These are phyloP conservation scores for Heterobasidion occidentale DNA, from an alignment of 1,284 basidiomycete species.

Conservation along the genomic window DNA sequence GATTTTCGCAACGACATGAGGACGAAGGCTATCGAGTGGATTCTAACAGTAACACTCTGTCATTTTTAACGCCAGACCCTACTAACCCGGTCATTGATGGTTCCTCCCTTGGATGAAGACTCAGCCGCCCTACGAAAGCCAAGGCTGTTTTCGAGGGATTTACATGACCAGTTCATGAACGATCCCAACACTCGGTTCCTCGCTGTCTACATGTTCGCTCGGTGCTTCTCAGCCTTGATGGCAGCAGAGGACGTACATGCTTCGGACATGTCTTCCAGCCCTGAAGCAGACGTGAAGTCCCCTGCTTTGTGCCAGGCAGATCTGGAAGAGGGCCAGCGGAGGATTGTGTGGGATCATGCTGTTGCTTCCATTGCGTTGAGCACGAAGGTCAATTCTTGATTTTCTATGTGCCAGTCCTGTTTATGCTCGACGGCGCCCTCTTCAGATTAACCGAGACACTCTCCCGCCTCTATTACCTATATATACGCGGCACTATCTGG, in stretches of 20 bases:
- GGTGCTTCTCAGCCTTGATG: conserved; percentile 3
- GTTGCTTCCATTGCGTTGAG: conserved; percentile 11
- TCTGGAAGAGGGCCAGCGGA: conserved; percentile 1
- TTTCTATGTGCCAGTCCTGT: neutral
- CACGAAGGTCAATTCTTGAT: conserved; percentile 9
- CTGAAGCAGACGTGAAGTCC: neutral
- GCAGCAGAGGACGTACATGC: neutral
- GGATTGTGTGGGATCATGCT: conserved; percentile 11
- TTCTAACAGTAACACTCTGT: conserved; percentile 6
- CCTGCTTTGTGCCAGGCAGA: neutral
- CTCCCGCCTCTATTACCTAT: conserved; percentile 14
- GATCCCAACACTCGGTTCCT: conserved; percentile 11
- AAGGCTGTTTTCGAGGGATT: conserved; percentile 6
- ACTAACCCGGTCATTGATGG: neutral
- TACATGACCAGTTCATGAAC: conserved; percentile 10
- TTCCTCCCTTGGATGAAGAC: neutral
- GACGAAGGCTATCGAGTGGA: conserved; percentile 8
- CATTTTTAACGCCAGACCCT: too few species aligned
- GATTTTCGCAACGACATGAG: too few species aligned
- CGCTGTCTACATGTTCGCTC: conserved; percentile 9
- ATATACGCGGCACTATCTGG: conserved; percentile 14
- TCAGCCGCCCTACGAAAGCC: neutral
- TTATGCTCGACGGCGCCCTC: neutral
- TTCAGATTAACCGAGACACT: conserved; percentile 14
- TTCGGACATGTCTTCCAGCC: neutral